Conservation (phyloP, 768 basidiomycete genomes). For the Psilocybe tampanensis region DNA sequence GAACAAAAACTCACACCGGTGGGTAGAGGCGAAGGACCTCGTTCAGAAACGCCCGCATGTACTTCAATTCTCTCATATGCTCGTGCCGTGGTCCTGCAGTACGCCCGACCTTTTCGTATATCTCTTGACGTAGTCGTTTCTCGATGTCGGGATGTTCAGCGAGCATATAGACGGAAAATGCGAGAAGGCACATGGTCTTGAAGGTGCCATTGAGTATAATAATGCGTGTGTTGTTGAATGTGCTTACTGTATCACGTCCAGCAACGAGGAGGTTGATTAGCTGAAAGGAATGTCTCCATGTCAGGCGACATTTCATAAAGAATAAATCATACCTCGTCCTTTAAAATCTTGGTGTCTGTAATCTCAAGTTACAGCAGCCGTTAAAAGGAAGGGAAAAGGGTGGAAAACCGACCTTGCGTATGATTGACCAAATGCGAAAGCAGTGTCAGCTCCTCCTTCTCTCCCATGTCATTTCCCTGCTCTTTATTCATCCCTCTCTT, state of each 20-base stretch:
- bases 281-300: not conserved
- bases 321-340: constrained; percentile 32
- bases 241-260: constrained; percentile 52
- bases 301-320: not conserved
- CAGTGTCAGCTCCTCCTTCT: not conserved
- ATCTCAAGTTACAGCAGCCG: not conserved
- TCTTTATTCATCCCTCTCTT: constrained; percentile 27
- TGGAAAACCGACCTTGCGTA: not conserved
- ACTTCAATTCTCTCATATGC: constrained; percentile 46
- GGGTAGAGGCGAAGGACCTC: constrained; percentile 42
- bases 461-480: not conserved
- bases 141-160: constrained; percentile 40
- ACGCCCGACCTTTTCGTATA: constrained; percentile 37
- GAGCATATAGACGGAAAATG: constrained; percentile 44
- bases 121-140: constrained; percentile 37
- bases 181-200: constrained; percentile 39
- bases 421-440: not conserved
- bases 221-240: too few species aligned
- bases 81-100: constrained; percentile 39
- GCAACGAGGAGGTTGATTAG: constrained; percentile 53
- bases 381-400: not conserved
- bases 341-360: constrained; percentile 33
- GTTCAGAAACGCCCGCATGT: constrained; percentile 27
- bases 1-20: constrained; percentile 18
- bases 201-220: too few species aligned